Base-by-base conservation (phyloP, 1,139 yeast genomes). In the Wickerhamomyces sp. region DNA sequence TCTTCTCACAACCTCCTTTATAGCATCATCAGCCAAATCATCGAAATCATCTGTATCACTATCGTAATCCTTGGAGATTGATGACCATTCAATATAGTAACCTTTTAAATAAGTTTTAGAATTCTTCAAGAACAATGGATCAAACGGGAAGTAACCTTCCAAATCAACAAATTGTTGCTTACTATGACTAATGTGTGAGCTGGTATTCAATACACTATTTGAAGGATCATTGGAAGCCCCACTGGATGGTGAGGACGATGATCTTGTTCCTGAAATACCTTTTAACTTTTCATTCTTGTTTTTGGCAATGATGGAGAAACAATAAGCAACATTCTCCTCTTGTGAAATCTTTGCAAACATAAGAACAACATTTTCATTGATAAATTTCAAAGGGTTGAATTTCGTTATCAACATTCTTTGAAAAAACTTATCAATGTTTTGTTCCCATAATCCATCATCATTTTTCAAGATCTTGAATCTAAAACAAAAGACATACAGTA, bases 331-430 rank as follows among this genome's bases (percentile, higher is more conserved):
- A 59, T 89, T 89, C 54, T 90, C 86, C 58, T 83, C 84, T 54
- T 94, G 94, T 2, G 98, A 90, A 43, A 93, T 80, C 56, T 89
- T 85, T 13, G 99, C 98, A 71, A 93, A 93, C 72, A 91, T 93
- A 50, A 83, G 76, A 49, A 91, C 96, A 44, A 94, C 97, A 14
- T 95, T 89, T 58, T 89, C 94, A 61, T 91, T 93, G 65, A 98
- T 90, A 68, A 83, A 93, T 61, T 88, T 87, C 57, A 94, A 75
- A 4, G 99, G 99, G 62, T 93, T 94, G 70, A 93, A 90, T 59
- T 86, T 86, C 18, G 97, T 84, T 37, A 90, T 77, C 36, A 94
- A 82, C 54, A 87, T 78, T 54, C 96, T 74, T 64, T 88, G 96
- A 69, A 91, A 89, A 54, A 93, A 84, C 65, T 81, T 83, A 60